Evolutionary conservation across 495 filamentous ascomycete genomes (phyloP), one percentile per base, ranked within the genome.

Genomic region (Lichina pygmaea): DNA sequence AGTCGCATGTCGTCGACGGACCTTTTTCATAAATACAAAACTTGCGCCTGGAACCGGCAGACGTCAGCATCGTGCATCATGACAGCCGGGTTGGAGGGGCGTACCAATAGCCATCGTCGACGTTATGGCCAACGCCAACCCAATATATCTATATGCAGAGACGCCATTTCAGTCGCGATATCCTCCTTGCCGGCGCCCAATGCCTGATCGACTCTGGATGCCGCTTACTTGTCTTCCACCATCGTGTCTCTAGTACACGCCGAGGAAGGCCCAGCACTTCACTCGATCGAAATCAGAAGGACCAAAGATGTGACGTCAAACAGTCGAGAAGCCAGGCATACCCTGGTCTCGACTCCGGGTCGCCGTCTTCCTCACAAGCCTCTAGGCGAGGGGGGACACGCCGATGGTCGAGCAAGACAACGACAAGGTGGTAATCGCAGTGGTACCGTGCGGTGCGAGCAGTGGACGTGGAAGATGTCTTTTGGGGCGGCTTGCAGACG

Each of bases 21-120:
- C 81, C 70, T 83, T 86, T 60, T 93, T 91, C 36, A 83, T 91
- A 52, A 93, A 85, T 48, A 93, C 81, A 57, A 93, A 91, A 67
- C 84, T 91, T 32, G 81, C 79, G 50, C 82, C 82, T 84, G 57
- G 44, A 38, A 46, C 43, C 46, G 42, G 46, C 30, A 46, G 49
- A 36, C 16, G 47, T 58, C 59, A 52, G 62, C 57, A 44, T 44
- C 32, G 32, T 45, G 43, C 41, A 50, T 45, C 9, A 10, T 38
- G n/a, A 6, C 12, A 43, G 8, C n/a, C 13, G 10, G 13, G 41
- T 16, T 9, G 38, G 15, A 40, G 12, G 38, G 44, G 60, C 78
- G 51, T 76, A 78, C 86, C 86, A 59, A 94, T 95, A 48, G 83
- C 86, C 66, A 95, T 70, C 55, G 85, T 92, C 37, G 83, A 92